Base-by-base conservation (phyloP, 2,329 filamentous ascomycete genomes). In the Cordyceps militaris region DNA sequence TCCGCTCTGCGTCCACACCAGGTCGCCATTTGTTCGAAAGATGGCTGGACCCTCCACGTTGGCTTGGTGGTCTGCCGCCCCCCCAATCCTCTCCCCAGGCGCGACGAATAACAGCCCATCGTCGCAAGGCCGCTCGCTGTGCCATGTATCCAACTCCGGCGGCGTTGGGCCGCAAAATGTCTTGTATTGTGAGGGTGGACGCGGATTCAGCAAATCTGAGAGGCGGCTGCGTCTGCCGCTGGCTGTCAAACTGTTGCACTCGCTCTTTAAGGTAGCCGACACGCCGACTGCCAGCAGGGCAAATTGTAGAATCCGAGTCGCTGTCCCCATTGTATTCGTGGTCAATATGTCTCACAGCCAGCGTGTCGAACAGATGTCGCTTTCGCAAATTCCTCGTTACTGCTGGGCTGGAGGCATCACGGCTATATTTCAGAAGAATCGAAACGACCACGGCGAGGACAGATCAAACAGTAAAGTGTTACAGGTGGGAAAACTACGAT, bases 1-100 rank as follows among this genome's bases (percentile, higher is more conserved):
- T 44, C 52, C 36, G 8, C 61, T 63, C n/a, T 73, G 69, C 48
- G 72, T 76, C 77, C 77, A 79, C 8, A 79, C 70, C 21, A 79
- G 62, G 58, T 75, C 68, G 6, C 76, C 76, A 2, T 70, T 63
- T 13, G 68, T 64, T 63, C 78, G 75, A 28, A 78, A 61, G 13
- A 79, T 75, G 59, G 74, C 73, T 1, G 75, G 74, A 3, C 74
- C 72, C 1, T 71, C 66, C 7, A 69, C 63, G 11, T 61, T 63
- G 4, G 74, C 32, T 19, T 36, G 21, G 16, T 16, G n/a, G 21
- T 47, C 43, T 16, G 14, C n/a, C 11, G 32, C 11, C 10, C 19
- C n/a, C 4, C 24, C 14, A n/a, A 46, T 36, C 21, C 67, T 66
- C 2, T 66, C 67, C 9, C 67, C 65, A 1, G 74, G 74, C 42